Evolutionary conservation across 257 asterid species (phyloP), one percentile per base, ranked within the genome.

Genomic region (Mitragyna speciosa): DNA sequence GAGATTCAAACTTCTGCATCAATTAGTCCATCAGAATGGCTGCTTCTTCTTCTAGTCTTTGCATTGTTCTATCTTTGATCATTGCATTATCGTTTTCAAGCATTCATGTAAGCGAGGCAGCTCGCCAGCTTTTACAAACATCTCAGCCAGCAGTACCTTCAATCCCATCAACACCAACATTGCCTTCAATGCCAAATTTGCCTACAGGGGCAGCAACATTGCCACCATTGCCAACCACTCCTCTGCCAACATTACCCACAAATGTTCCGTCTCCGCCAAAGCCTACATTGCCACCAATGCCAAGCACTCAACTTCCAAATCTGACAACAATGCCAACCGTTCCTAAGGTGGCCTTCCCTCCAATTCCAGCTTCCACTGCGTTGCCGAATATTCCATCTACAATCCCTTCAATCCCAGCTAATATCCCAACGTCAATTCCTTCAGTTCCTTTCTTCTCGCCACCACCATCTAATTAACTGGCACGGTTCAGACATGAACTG

Each of bases 361-460:
- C 88, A 31, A 24, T 84, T 73, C 85, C 86, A 0, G 68, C 77
- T 54, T 31, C 49, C 12, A 68, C 45, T 68, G 76, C 86, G 58
- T 51, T 78, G 15, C 87, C 87, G 12, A 76, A 73, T 47, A 24
- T 61, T 1, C 67, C 67, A 61, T 6, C 31, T 8, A n/a, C 31
- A 33, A 43, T 26, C 45, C 79, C 7, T 3, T 43, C 75, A 22
- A 43, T 70, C n/a, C 56, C 52, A 59, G 47, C 39, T 0, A 59
- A 24, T 24, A 78, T 84, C 75, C 88, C 90, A 5, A 64, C 64
- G 45, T 20, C 82, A 4, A 61, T 84, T 48, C 88, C 87, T 8
- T 80, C 85, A 76, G 66, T 86, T 43, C 91, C 88, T 22, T 68
- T 76, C 76, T 71, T 64, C 82, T 48, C 89, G 14, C 78, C 85